Base-by-base conservation (phyloP, 164 flowering plant genomes). In the Vitis cinerea region DNA sequence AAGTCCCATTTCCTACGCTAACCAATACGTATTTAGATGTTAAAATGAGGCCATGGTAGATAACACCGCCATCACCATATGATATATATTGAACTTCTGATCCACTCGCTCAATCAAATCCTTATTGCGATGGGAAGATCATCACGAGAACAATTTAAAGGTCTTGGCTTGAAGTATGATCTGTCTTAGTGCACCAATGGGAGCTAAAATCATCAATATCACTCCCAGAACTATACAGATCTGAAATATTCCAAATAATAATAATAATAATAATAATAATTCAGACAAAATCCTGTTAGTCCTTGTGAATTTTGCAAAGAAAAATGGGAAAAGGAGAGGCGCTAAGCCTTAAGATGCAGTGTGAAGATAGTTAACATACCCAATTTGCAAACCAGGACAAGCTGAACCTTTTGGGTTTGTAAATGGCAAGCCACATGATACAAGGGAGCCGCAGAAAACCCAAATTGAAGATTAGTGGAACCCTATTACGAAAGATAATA, bases 401-500 rank as follows among this genome's bases (percentile, higher is more conserved):
- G 74, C 83, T 64, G 63, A 58, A 80, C 54, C 8, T 80, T 63
- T 31, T 80, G 2, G 85, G 83, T 53, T 82, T 82, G 49, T 54
- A 52, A 14, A 82, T 30, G 8, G 67, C 61, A 9, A 82, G 83
- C 85, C 85, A 82, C 29, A 82, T 79, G 52, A 82, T 71, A 78
- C 85, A 82, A 16, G 85, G 85, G 55, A 82, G 83, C 85, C 80
- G 79, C 10, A 61, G 12, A 30, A 11, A 61, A 87, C 91, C 91
- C 90, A 88, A 65, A 29, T 13, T 94, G 94, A 91, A 67, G 94
- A 86, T 13, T 88, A 64, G 80, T 90, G 55, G 71, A 72, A 88
- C 51, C 58, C 79, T 70, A 54, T 14, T 13, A 44, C 2, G 9
- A 27, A 60, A 10, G 14, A n/a, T 54, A 19, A 1, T 59, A 14